Evolutionary conservation across 768 basidiomycete species (phyloP).

Genomic region (Lanmaoa rubissima): DNA sequence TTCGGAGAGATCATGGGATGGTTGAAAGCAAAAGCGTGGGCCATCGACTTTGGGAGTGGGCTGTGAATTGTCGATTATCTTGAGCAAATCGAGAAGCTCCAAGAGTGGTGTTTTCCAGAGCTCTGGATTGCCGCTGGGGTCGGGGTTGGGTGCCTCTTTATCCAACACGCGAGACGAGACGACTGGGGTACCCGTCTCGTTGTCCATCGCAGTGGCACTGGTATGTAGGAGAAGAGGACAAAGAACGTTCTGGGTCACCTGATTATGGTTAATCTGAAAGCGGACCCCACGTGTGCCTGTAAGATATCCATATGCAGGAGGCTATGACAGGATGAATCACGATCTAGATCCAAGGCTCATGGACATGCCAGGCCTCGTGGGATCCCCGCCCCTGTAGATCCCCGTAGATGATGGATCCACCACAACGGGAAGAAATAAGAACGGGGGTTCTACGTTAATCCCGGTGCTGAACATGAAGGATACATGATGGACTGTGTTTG

Average conservation of each 20-base stretch:
- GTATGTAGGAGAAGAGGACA: neutral
- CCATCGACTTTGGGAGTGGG: neutral
- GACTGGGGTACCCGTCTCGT: neutral
- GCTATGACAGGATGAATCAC: neutral
- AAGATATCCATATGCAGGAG: neutral
- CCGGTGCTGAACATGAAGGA: neutral
- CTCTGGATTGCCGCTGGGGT: neutral
- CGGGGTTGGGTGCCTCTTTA: neutral
- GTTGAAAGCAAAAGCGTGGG: conserved; percentile 16
- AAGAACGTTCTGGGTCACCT: conserved; percentile 5
- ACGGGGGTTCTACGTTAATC: neutral
- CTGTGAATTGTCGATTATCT: neutral
- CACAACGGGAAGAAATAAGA: neutral
- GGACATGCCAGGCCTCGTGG: neutral
- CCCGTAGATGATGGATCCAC: neutral
- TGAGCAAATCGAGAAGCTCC: conserved; percentile 8
- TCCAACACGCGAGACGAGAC: conserved; percentile 9
- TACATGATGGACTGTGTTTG: neutral
- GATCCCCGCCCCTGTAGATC: neutral
- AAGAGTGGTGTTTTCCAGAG: conserved; percentile 13
- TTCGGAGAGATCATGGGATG: conserved; percentile 7
- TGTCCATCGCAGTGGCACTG: conserved; percentile 14
- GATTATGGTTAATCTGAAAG: conserved; percentile 1
- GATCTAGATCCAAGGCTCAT: neutral
- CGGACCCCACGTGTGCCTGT: conserved; percentile 4